phyloP scores from a whole-genome alignment of 495 filamentous ascomycete genomes.

The Jackrogersella minutella region DNA sequence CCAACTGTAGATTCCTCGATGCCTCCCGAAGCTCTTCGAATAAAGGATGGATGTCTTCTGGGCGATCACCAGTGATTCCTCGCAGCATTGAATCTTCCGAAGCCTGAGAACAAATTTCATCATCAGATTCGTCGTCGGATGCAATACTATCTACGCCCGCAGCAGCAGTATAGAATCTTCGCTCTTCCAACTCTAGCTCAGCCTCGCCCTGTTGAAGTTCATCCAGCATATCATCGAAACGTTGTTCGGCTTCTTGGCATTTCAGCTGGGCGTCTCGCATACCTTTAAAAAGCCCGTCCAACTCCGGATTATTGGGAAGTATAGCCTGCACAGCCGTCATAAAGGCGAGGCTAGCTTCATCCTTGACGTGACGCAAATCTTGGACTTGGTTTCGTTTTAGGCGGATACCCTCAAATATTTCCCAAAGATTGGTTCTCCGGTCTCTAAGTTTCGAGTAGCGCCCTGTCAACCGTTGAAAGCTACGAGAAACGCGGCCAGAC shows the following conservation, averaged over 20 bases:
- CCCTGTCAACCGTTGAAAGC: conserved; percentile 24
- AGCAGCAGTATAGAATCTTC: conserved; percentile 35
- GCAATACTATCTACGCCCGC: conserved; percentile 11
- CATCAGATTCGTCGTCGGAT: conserved; percentile 24
- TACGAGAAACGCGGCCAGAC: conserved; percentile 19
- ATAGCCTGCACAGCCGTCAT: conserved; percentile 40
- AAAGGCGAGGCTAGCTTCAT: conserved; percentile 39
- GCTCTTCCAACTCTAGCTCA: conserved; percentile 32
- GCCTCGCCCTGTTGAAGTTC: conserved; percentile 34
- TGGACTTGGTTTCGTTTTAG: conserved; percentile 33
- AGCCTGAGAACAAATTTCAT: conserved; percentile 30
- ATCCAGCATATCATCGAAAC: conserved; percentile 37
- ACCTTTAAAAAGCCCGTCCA: conserved; percentile 35
- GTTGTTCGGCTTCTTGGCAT: conserved; percentile 40
- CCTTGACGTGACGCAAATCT: conserved; percentile 35
- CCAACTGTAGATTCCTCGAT: conserved; percentile 42
- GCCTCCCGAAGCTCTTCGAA: conserved; percentile 42
- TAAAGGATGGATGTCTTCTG: conserved; percentile 38
- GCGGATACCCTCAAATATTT: conserved; percentile 30
- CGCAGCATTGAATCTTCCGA: conserved; percentile 32
- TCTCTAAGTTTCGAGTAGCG: conserved; percentile 31
- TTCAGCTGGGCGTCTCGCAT: conserved; percentile 37
- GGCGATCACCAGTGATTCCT: conserved; percentile 44
- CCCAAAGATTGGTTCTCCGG: conserved; percentile 30
- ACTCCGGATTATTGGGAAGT: conserved; percentile 23